A percentile compares a stretch with the other conserved stretches of the same genome.
Evolutionary conservation across 768 basidiomycete genomes (phyloP).

Genomic region (Leccinum pellstonianum): DNA sequence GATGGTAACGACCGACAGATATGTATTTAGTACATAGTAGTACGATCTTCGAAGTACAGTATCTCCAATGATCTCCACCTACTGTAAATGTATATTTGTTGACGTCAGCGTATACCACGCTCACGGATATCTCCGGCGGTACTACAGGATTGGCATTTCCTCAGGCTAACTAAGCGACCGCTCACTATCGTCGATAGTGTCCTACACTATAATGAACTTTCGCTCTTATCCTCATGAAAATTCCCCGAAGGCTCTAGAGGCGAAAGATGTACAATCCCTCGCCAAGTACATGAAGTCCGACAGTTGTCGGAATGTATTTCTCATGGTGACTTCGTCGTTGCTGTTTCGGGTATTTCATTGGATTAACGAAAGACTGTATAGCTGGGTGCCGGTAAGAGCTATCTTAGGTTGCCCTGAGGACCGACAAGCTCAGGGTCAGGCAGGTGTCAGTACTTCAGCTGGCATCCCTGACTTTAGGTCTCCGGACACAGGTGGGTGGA

Average conservation of each 20-base stretch:
- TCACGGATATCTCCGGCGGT: slow-evolving; percentile 6
- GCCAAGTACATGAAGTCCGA: slow-evolving; percentile 70
- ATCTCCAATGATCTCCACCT: too few relatives aligned
- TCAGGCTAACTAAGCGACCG: neutral
- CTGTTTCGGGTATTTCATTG: slow-evolving; percentile 1
- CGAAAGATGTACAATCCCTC: slow-evolving; percentile 42
- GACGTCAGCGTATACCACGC: neutral
- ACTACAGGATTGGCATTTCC: neutral
- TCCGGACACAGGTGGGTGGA: slow-evolving; percentile 67
- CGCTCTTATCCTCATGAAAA: slow-evolving; percentile 3
- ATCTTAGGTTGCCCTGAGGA: neutral
- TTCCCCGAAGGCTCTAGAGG: slow-evolving; percentile 29
- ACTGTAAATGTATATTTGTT: too few relatives aligned
- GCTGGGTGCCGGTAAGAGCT: slow-evolving; percentile 64
- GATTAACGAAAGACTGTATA: slow-evolving; percentile 26
- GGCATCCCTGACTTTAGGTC: slow-evolving; percentile 91
- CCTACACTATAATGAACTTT: slow-evolving; percentile 10
- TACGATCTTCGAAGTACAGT: too few relatives aligned
- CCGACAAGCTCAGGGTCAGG: slow-evolving; percentile 2
- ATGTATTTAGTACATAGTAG: too few relatives aligned
- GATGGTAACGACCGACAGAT: neutral
- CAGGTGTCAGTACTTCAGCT: slow-evolving; percentile 75
- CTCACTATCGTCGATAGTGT: neutral
- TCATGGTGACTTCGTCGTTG: slow-evolving; percentile 54
- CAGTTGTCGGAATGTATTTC: slow-evolving; percentile 62